phyloP scores from a whole-genome alignment of 2,329 filamentous ascomycete species.

The Fusarium newnesense region DNA sequence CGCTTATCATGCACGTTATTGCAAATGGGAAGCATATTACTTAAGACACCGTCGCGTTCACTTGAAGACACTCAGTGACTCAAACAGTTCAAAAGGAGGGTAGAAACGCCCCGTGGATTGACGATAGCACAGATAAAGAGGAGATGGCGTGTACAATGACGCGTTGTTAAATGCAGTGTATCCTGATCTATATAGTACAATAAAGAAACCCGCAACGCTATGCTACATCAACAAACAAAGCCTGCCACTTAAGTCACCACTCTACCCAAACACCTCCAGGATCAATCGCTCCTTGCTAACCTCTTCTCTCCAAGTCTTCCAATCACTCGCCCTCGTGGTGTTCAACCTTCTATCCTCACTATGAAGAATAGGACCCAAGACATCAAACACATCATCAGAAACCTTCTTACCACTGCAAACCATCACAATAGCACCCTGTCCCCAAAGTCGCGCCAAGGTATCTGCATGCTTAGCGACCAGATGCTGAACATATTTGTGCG shows the following conservation, averaged over 20 bases:
- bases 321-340: background rate
- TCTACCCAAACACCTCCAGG: slow-evolving; percentile 7
- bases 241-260: background rate
- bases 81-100: accelerated
- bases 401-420: slow-evolving; percentile 18
- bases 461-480: background rate
- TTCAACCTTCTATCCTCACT: background rate
- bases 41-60: background rate
- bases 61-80: accelerated
- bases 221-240: background rate
- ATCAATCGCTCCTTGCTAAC: slow-evolving; percentile 3
- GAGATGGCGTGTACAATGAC: accelerated
- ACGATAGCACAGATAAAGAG: accelerated
- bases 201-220: too few relatives aligned
- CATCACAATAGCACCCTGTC: slow-evolving; percentile 7
- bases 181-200: background rate
- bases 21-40: accelerated
- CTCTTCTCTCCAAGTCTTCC: background rate
- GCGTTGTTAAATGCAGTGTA: accelerated
- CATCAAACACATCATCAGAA: slow-evolving; percentile 3
- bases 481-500: slow-evolving; percentile 3
- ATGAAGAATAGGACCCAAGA: slow-evolving; percentile 1
- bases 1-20: too few relatives aligned
- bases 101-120: accelerated
- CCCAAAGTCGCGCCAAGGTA: background rate